Base-by-base conservation (phyloP, 768 basidiomycete species). In the Neoboletus brunneissimus region DNA sequence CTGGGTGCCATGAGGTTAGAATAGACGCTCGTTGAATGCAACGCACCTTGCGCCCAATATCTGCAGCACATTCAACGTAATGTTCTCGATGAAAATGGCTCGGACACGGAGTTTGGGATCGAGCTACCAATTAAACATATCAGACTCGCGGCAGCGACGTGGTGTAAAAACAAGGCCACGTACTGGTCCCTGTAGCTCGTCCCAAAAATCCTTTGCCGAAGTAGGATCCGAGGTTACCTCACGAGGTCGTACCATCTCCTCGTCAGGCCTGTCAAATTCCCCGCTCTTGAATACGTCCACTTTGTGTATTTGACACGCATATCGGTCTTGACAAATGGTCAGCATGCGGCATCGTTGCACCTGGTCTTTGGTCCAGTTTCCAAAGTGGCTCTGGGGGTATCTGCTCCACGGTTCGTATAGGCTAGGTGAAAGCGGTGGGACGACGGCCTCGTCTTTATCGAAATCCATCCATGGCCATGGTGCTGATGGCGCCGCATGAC, bases 351-450 rank as follows among this genome's bases (percentile, higher is more conserved):
- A 75, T 46, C 70, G 64, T 0, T 38, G 0, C 20, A 77, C 72
- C 49, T 84, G 83, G 15, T 64, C 66, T 7, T 64, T 64, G 0
- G 80, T 82, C 84, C 84, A 84, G 56, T 83, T 85, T 12, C 79
- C 79, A 56, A 80, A 85, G 13, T 77, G 67, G 1, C 77, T 76
- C 55, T 81, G 77, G 0, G 83, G 82, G 60, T 84, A 84, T 56
- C 51, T 46, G 8, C 52, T 35, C 77, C 77, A 79, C 4, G 18
- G 47, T 11, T 56, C 42, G 25, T 23, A 6, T 10, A n/a, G 16
- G 4, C 1, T 16, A 11, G 56, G 60, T 4, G 58, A 31, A 9
- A 60, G 51, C 1, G 51, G 51, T 3, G 20, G 25, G 9, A 71
- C 63, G 12, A 58, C 20, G 4, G 62, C 53, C 0, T 42, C 51